Conservation (phyloP, 148 eudicot genomes). For the Camellia japonica region DNA sequence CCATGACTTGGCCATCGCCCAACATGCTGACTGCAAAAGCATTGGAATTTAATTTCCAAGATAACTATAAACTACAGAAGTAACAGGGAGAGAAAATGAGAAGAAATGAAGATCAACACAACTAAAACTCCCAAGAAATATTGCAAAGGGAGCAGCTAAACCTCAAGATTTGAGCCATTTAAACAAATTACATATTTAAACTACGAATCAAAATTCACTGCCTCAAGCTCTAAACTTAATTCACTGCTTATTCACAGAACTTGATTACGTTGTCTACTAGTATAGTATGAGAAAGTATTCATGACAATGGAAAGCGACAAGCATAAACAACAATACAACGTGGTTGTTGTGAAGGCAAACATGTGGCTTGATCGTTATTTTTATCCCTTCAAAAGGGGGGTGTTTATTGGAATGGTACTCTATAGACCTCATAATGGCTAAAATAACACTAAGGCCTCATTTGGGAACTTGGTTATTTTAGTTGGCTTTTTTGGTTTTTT, state of each 20-base stretch:
- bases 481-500: no score
- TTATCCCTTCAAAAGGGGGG: neutral
- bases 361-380: no score
- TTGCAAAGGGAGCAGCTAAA: neutral
- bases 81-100: neutral
- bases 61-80: neutral
- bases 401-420: neutral
- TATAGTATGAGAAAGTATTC: neutral
- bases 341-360: neutral
- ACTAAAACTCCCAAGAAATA: neutral
- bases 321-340: no score
- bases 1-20: constrained; percentile 99
- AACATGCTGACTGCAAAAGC: constrained; percentile 87
- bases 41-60: neutral
- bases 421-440: neutral
- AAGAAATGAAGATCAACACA: neutral
- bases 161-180: constrained; percentile 1
- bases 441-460: neutral
- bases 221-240: neutral
- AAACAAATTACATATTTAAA: neutral
- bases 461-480: no score
- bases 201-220: neutral
- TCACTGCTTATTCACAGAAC: neutral
- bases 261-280: neutral
- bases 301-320: neutral